A percentile compares a stretch with the other conserved stretches of the same genome.
phyloP scores from a whole-genome alignment of 129 eudicot species.

The Heracleum sosnowskyi region DNA sequence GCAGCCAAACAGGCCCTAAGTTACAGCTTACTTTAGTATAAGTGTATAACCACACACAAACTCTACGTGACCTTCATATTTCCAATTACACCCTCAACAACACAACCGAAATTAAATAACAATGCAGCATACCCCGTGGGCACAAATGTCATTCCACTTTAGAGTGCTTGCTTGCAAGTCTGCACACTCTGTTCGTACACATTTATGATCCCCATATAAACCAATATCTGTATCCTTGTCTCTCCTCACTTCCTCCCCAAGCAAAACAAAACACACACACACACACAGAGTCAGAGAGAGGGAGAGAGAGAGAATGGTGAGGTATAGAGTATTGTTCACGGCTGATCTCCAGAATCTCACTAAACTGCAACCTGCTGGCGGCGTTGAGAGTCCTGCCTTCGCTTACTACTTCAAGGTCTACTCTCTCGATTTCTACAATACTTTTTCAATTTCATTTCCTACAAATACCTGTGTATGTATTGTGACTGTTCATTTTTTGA shows the following conservation, averaged over 20 bases:
- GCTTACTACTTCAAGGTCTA: constrained; percentile 47
- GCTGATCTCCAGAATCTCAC: constrained; percentile 53
- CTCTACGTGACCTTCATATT: neutral
- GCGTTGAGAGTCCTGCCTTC: constrained; percentile 52
- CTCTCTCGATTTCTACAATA: neutral
- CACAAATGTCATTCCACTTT: neutral
- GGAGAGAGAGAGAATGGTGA: constrained; percentile 37
- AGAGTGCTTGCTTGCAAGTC: neutral
- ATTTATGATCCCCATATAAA: too few relatives aligned
- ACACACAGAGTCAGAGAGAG: neutral
- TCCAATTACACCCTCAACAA: neutral
- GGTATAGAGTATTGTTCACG: constrained; percentile 33
- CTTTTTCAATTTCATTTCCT: neutral
- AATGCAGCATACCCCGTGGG: neutral
- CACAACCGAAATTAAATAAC: neutral
- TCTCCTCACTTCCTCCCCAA: neutral
- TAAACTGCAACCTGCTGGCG: constrained; percentile 50
- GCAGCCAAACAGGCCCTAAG: too few relatives aligned
- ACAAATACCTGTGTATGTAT: neutral
- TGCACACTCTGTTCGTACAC: neutral
- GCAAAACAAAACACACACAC: neutral
- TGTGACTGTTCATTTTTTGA: neutral
- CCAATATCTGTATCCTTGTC: neutral
- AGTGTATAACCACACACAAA: neutral
- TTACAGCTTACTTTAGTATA: too few relatives aligned